These are phyloP conservation scores for Cutaneotrichosporon spelunceum DNA, from an alignment of 1,284 basidiomycete genomes.

Conservation along the genomic window DNA sequence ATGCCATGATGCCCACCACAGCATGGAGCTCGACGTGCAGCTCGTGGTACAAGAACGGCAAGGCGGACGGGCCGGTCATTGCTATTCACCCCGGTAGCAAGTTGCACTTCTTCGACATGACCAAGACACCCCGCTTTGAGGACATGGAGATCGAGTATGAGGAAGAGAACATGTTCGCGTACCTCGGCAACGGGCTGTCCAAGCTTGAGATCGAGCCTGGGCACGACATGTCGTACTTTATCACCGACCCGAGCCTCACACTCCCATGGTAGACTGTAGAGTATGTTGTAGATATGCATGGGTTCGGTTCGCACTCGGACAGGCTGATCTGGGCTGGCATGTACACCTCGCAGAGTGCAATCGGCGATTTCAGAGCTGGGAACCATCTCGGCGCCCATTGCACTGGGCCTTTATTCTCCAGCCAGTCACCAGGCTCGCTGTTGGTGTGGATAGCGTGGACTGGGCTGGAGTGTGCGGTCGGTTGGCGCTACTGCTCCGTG, in stretches of 20 bases:
- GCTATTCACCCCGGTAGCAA: constrained; percentile 29
- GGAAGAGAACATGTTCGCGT: neutral
- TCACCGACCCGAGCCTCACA: neutral
- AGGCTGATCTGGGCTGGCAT: too few relatives aligned
- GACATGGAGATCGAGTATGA: constrained; percentile 29
- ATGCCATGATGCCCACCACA: constrained; percentile 30
- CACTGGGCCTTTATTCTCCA: too few relatives aligned
- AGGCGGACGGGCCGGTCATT: constrained; percentile 14
- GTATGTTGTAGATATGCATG: neutral
- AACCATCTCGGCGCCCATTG: too few relatives aligned
- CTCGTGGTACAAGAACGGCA: constrained; percentile 32
- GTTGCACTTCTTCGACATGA: constrained; percentile 28
- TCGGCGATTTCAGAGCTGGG: too few relatives aligned
- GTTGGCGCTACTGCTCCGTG: too few relatives aligned
- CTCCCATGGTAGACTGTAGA: constrained; percentile 3
- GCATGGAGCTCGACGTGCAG: constrained; percentile 32
- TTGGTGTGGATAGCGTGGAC: too few relatives aligned
- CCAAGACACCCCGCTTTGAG: constrained; percentile 39
- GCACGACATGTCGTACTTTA: constrained; percentile 3
- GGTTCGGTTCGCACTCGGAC: too few relatives aligned
- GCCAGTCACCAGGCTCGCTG: too few relatives aligned
- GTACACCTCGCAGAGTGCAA: too few relatives aligned
- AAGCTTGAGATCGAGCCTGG: neutral
- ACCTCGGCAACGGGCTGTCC: constrained; percentile 2
- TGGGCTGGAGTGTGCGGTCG: too few relatives aligned